Percentiles rank a stretch among this genome's conserved stretches.
phyloP scores from a whole-genome alignment of 2,329 filamentous ascomycete species.

The Phyllosticta paracitricarpa region DNA sequence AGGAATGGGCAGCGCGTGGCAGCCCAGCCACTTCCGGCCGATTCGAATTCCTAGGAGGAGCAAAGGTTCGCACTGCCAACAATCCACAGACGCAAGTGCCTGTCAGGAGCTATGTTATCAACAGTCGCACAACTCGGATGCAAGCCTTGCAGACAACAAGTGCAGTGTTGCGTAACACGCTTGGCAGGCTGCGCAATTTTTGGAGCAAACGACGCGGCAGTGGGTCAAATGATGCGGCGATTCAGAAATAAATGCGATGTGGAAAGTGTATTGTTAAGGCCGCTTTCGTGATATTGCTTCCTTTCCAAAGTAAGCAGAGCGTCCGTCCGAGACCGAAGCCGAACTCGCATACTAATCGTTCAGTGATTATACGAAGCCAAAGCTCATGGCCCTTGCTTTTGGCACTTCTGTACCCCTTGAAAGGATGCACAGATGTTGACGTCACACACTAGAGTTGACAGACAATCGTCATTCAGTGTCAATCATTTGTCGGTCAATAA shows the following conservation, averaged over 20 bases:
- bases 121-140: background rate
- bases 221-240: background rate
- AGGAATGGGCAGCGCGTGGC: background rate
- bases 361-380: background rate
- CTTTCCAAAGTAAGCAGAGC: background rate
- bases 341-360: background rate
- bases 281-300: background rate
- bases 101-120: background rate
- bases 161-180: background rate
- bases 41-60: background rate
- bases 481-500: background rate
- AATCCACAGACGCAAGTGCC: background rate
- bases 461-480: background rate
- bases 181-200: background rate
- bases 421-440: background rate
- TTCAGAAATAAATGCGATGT: background rate
- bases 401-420: background rate
- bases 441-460: background rate
- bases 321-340: background rate
- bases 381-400: background rate
- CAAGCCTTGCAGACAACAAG: background rate
- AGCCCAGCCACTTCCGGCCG: background rate
- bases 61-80: background rate
- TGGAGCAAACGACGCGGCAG: no score
- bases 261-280: background rate